phyloP scores from a whole-genome alignment of 345 rosid species.

The Laguncularia racemosa region DNA sequence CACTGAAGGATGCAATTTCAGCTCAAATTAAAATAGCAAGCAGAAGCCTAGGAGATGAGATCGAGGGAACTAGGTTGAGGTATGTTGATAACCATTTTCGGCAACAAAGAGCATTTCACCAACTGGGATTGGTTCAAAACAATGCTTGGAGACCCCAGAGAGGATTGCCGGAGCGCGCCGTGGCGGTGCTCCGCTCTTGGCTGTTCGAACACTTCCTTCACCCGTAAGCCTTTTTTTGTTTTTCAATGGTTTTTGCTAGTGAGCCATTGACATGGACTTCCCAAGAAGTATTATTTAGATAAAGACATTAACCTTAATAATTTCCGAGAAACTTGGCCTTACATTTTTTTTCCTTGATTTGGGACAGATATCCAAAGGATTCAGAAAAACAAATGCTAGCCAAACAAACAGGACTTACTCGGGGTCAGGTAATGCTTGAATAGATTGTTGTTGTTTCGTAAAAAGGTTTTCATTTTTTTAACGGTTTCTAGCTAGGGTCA shows the following conservation, averaged over 20 bases:
- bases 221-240: constrained; percentile 40
- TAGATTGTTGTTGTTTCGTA: too few relatives aligned
- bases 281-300: too few relatives aligned
- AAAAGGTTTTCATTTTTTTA: neutral
- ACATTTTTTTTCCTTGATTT: neutral
- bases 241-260: neutral
- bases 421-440: constrained; percentile 53
- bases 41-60: constrained; percentile 55
- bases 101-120: constrained; percentile 47
- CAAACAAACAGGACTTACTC: constrained; percentile 74
- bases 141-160: constrained; percentile 76
- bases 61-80: constrained; percentile 38
- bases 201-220: constrained; percentile 85
- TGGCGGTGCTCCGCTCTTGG: constrained; percentile 73
- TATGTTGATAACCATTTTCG: constrained; percentile 45
- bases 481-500: too few relatives aligned
- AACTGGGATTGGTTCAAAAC: constrained; percentile 46
- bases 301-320: neutral
- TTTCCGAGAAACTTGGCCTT: neutral
- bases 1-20: constrained; percentile 57
- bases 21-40: constrained; percentile 45
- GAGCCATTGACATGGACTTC: too few relatives aligned
- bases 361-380: constrained; percentile 68
- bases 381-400: constrained; percentile 75
- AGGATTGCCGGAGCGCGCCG: constrained; percentile 80